Base-by-base conservation (phyloP, 768 basidiomycete species). In the Sporobolomyces phaffii region DNA sequence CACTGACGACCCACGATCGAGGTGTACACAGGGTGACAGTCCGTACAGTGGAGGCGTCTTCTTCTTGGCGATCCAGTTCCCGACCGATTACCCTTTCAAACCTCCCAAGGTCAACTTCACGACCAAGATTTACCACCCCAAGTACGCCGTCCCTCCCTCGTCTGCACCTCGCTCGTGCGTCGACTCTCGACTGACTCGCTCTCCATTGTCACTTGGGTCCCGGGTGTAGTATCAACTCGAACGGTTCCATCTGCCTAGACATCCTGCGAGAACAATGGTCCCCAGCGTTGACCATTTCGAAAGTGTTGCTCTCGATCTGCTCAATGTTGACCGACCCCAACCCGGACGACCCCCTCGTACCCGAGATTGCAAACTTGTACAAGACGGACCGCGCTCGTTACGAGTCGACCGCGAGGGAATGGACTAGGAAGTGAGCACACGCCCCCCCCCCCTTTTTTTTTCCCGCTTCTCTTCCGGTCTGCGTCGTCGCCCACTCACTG, bases 301-400 rank as follows among this genome's bases (percentile, higher is more conserved):
- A 99, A 84, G 94, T 99, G 44, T 79, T 99, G 34, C 84, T 98
- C 75, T 96, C 93, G 77, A 97, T 99, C 78, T 98, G 94, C 78
- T 99, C 96, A 75, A 93, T 98, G 91, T 80, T 99, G 76, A 99
- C 94, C 54, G 96, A 99, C 78, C 96, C 96, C 70, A 99, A 98
- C 81, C 94, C 94, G 61, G 96, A 99, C 79, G 96, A 99, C 77
- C 96, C 96, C 5, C 82, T 98, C 79, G 94, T 98, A 53, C 96
- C 96, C 60, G 96, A 99, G 77, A 97, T 98, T 72, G 96, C 96
- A 24, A 74, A 80, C 77, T 77, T 97, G 73, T 99, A 99, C 86
- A 99, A 98, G 91, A 97, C 93, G 41, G 96, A 99, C 81, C 86
- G 94, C 74, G 81, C 89, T 71, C 86, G 93, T 75, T 99, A 99